Evolutionary conservation across 2,329 filamentous ascomycete species (phyloP).

Genomic region (Sporothrix euskadiensis): DNA sequence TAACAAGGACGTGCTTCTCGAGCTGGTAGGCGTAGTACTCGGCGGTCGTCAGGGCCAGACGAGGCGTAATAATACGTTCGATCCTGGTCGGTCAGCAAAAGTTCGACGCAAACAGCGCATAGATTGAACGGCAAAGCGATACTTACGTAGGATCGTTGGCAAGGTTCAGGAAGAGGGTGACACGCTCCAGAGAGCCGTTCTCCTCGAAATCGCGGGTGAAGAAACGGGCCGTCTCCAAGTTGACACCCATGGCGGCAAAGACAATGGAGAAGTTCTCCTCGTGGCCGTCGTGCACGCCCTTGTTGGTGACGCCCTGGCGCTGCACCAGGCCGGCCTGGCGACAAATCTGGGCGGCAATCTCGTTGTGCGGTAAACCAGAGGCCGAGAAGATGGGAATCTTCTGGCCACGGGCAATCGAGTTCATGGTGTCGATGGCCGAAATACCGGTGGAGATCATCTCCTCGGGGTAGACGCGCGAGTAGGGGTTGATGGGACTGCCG

Average conservation of each 20-base stretch:
- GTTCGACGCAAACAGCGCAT: too few species aligned
- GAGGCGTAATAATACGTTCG: slow-evolving; percentile 99
- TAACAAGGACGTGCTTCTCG: slow-evolving; percentile 99
- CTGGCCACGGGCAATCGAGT: slow-evolving; percentile 95
- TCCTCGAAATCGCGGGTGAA: slow-evolving; percentile 99
- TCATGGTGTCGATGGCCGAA: slow-evolving; percentile 98
- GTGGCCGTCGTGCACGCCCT: slow-evolving; percentile 93
- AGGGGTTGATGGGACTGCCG: slow-evolving; percentile 97
- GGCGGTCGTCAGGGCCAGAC: slow-evolving; percentile 94
- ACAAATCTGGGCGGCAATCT: slow-evolving; percentile 98
- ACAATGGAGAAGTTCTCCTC: slow-evolving; percentile 99
- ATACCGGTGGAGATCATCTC: slow-evolving; percentile 99
- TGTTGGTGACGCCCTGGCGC: slow-evolving; percentile 74
- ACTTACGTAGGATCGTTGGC: slow-evolving; percentile 96
- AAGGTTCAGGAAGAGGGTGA: slow-evolving; percentile 97
- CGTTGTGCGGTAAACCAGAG: slow-evolving; percentile 96
- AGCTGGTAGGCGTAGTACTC: slow-evolving; percentile 99
- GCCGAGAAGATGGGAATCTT: slow-evolving; percentile 99
- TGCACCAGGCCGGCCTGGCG: slow-evolving; percentile 92
- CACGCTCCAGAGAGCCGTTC: slow-evolving; percentile 97
- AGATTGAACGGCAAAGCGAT: neutral
- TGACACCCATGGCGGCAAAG: slow-evolving; percentile 99
- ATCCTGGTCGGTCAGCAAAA: slow-evolving; percentile 59
- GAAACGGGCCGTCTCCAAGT: slow-evolving; percentile 97
- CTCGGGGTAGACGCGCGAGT: slow-evolving; percentile 95